Evolutionary conservation across 495 filamentous ascomycete species (phyloP), one percentile per base, ranked within the genome.

Genomic region (Podospora didyma): DNA sequence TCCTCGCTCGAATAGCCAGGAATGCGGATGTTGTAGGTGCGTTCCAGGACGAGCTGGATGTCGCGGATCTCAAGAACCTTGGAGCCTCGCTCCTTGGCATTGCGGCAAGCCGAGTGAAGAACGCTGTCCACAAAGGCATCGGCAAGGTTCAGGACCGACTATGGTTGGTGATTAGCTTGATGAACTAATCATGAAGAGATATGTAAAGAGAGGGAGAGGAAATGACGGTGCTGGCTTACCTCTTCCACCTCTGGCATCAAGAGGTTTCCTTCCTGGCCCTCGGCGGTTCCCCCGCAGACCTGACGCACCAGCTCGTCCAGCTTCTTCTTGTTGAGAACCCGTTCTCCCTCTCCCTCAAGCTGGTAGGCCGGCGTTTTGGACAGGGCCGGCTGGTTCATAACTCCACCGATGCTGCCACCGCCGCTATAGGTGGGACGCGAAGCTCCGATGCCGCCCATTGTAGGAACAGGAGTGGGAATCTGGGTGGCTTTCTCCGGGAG

Each of bases 1-100:
- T 98, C 94, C 64, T 98, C 94, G 26, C 89, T 88, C 5, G 90
- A 85, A 72, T 95, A 97, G 34, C 94, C 94, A 0, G 94, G 96
- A 55, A 97, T 90, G 54, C 94, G 89, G 75, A 97, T 97, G 72
- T 97, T 97, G 82, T 95, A 97, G 69, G 91, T 92, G 54, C 95
- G 89, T 75, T 98, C 94, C 17, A 98, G 86, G 22, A 96, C 86
- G 31, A 97, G 86, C 73, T 97, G 94, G 49, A 98, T 82, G 68
- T 98, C 94, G 59, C 91, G 89, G 48, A 96, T 86, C 61, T 98
- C 94, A 7, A 98, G 86, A 0, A 85, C 83, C 54, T 89, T 88
- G 11, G 89, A 90, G n/a, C 87, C 86, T 23, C 94, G 88, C 45
- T 95, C 82, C 72, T 97, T 98, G 64, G 94, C 90, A 50, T 96